These are phyloP conservation scores for Fusarium burgessii DNA, from an alignment of 2,329 filamentous ascomycete genomes.

Conservation along the genomic window DNA sequence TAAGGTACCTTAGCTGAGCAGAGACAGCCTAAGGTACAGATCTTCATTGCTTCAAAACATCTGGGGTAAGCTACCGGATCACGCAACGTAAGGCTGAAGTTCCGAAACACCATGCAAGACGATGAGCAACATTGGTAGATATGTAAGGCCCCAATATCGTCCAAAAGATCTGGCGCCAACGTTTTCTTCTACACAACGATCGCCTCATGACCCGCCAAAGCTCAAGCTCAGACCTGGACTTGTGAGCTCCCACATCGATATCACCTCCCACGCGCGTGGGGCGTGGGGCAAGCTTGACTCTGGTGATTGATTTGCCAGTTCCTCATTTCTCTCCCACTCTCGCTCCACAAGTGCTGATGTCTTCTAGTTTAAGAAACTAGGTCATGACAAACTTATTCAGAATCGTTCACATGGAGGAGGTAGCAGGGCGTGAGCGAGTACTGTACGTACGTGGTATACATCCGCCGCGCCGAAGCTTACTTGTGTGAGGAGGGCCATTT, in stretches of 20 bases:
- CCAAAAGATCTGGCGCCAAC: neutral
- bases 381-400: slow-evolving; percentile 48
- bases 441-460: slow-evolving; percentile 10
- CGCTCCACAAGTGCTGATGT: slow-evolving; percentile 48
- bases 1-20: slow-evolving; percentile 9
- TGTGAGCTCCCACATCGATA: slow-evolving; percentile 37
- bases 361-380: slow-evolving; percentile 37
- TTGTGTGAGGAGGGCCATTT: slow-evolving; percentile 26
- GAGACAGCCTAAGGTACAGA: slow-evolving; percentile 17
- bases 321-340: slow-evolving; percentile 44
- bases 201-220: slow-evolving; percentile 8
- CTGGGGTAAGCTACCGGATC: slow-evolving; percentile 30
- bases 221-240: slow-evolving; percentile 35
- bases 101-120: slow-evolving; percentile 23
- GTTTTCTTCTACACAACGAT: neutral
- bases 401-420: slow-evolving; percentile 43
- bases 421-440: slow-evolving; percentile 16
- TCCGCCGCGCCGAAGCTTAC: slow-evolving; percentile 30
- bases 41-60: slow-evolving; percentile 28
- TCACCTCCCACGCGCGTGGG: slow-evolving; percentile 46
- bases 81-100: slow-evolving; percentile 41
- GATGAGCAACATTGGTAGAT: slow-evolving; percentile 22
- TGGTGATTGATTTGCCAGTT: slow-evolving; percentile 45
- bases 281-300: slow-evolving; percentile 42
- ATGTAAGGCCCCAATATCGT: slow-evolving; percentile 19